Evolutionary conservation across 768 basidiomycete species (phyloP), one percentile per base, ranked within the genome.

Genomic region (Tulasnella sp.): DNA sequence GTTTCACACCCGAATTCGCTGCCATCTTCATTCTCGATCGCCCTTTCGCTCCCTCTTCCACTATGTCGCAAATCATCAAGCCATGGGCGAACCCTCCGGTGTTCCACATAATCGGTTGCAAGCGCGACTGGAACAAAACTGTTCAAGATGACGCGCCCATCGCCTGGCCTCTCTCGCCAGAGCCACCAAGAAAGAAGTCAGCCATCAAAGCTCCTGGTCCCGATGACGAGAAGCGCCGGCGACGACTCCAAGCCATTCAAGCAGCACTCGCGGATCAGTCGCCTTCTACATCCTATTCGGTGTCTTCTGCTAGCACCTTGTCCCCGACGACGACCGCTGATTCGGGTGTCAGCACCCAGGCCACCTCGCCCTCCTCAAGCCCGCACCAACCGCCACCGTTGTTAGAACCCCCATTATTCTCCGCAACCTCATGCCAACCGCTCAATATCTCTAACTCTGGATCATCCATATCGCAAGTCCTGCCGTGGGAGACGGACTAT

Each of bases 241-340:
- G 78, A 72, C 37, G 78, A 79, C 11, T 79, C 22, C 31, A 40
- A 24, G 78, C 78, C 16, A 79, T 79, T 34, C 78, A 79, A 48
- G 78, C 78, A 40, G 78, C 64, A 8, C 37, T 79, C 72, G 58
- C 9, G 7, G 18, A 12, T 40, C 22, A 37, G 37, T n/a, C n/a
- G n/a, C n/a, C 28, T 9, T 37, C 48, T 28, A 50, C 54, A 41
- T 48, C 76, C 37, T 60, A 60, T 22, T 41, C 78, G n/a, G n/a
- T 22, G 48, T 79, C 78, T 8, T 11, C 64, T 18, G 41, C 34
- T 18, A 79, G 37, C 41, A 31, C 78, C 24, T 3, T 42, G 69
- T n/a, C 72, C 9, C 9, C 37, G 22, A 78, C 14, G 20, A 9
- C 9, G 44, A 54, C 44, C 34, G 14, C 78, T 24, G 31, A 12